Base-by-base conservation (phyloP, 73 alveolate genomes). In the Blepharisma stoltei region DNA sequence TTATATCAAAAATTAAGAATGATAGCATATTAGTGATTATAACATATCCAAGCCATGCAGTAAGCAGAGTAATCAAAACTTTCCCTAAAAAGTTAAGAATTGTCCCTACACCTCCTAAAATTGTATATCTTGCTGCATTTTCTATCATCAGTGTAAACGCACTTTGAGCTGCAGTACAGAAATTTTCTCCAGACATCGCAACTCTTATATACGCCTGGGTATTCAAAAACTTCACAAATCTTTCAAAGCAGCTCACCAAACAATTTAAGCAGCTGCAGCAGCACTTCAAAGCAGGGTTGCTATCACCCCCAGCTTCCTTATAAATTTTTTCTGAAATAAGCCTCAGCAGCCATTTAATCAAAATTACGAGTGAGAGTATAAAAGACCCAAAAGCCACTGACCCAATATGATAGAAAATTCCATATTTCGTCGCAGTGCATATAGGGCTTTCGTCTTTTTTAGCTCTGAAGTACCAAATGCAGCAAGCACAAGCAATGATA, bases 371-470 rank as follows among this genome's bases (percentile, higher is more conserved):
- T 1, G 98, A 98, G 6, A 96, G 73, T 47, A 96, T 86, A 78
- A 94, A 86, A 32, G 99, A 84, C 9, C 99, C 99, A 78, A 96
- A 89, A 8, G 99, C 98, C 6, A 96, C 76, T 6, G 98, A 90
- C 48, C 99, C 99, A 78, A 90, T 70, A 91, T 96, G 98, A 83
- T 88, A 96, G 86, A 92, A 84, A 83, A 90, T 86, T 50, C 86
- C 92, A 87, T 98, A 85, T 77, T 77, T 86, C 53, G 93, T 68
- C 55, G 97, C 94, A n/a, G 81, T 90, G 46, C 84, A 46, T 55
- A 94, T 76, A 9, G 90, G 86, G 55, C 70, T 80, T 6, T 84
- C 89, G 54, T 92, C 97, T 54, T 91, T 89, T 47, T 91, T 94
- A 67, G 88, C 86, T 44, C 88, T 83, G 87, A 96, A 96, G 82